Conservation (phyloP, 306 rosid genomes). For the Cyclanthera cordifolia region DNA sequence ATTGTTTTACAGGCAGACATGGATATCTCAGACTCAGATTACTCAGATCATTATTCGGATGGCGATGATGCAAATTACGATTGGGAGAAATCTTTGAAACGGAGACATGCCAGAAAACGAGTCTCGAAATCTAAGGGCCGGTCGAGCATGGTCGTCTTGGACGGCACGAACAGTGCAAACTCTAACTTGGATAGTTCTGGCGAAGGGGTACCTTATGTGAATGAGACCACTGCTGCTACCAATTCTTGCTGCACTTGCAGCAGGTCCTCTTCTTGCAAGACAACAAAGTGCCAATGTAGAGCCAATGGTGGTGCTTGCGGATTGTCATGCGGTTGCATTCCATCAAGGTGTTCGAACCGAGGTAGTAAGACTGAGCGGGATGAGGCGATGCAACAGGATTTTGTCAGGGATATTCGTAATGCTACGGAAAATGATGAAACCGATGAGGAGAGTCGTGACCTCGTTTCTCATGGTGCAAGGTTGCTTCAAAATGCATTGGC, state of each 20-base stretch:
- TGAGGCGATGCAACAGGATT: constrained; percentile 15
- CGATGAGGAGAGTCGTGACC: constrained; percentile 27
- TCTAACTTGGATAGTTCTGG: constrained; percentile 22
- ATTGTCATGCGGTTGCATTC: constrained; percentile 44
- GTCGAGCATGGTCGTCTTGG: constrained; percentile 22
- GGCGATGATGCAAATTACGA: constrained; percentile 25
- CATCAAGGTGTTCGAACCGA: constrained; percentile 51
- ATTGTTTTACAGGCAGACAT: constrained; percentile 52
- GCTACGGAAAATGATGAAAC: constrained; percentile 28
- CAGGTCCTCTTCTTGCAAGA: constrained; percentile 56
- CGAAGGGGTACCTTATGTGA: constrained; percentile 17
- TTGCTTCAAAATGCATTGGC: constrained; percentile 60
- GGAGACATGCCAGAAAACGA: constrained; percentile 20
- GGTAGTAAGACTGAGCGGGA: constrained; percentile 19
- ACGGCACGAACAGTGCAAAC: constrained; percentile 18
- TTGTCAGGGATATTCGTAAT: constrained; percentile 19
- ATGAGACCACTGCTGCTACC: constrained; percentile 6
- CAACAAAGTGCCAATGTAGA: constrained; percentile 56
- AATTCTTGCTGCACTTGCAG: constrained; percentile 59
- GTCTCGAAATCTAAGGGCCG: constrained; percentile 24
- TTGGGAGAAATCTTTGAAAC: constrained; percentile 30
- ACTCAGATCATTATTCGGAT: constrained; percentile 33
- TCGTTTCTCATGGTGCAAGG: constrained; percentile 68
- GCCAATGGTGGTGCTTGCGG: constrained; percentile 41
- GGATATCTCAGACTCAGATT: constrained; percentile 63